A percentile compares a stretch with the other conserved stretches of the same genome.
Evolutionary conservation across 2,329 filamentous ascomycete genomes (phyloP).

Genomic region (Arthrobotrys conoides): DNA sequence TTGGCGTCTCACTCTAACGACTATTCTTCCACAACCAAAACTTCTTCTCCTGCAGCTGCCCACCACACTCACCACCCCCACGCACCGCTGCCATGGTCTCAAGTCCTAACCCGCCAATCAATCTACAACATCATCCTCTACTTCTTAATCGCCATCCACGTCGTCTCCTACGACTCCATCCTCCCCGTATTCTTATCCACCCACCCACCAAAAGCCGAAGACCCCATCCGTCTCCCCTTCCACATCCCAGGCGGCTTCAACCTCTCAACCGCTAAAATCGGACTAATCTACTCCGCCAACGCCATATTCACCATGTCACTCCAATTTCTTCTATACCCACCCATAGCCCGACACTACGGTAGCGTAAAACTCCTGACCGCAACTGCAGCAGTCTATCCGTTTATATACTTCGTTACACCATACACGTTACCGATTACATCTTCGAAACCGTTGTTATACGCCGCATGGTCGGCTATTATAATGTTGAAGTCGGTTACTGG

Average conservation of each 20-base stretch:
- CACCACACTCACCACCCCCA: constrained; percentile 55
- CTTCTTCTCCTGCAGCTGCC: constrained; percentile 29
- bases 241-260: constrained; percentile 85
- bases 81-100: constrained; percentile 68
- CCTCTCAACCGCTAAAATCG: constrained; percentile 79
- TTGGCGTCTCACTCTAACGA: constrained; percentile 1
- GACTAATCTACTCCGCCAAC: constrained; percentile 86
- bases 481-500: constrained; percentile 80
- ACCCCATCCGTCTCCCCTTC: constrained; percentile 70
- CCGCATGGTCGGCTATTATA: constrained; percentile 77
- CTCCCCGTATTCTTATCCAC: constrained; percentile 91
- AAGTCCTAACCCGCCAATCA: constrained; percentile 82
- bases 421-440: constrained; percentile 76
- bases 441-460: constrained; percentile 71
- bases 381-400: constrained; percentile 78
- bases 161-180: constrained; percentile 86
- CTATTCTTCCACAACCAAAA: constrained; percentile 24
- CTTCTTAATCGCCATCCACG: constrained; percentile 84
- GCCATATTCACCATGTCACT: constrained; percentile 83
- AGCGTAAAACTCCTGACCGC: constrained; percentile 80
- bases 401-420: constrained; percentile 85
- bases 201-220: constrained; percentile 72
- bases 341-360: constrained; percentile 79
- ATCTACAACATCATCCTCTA: constrained; percentile 82
- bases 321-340: constrained; percentile 89